These are phyloP conservation scores for Citrus glauca DNA, from an alignment of 345 rosid species.

Conservation along the genomic window DNA sequence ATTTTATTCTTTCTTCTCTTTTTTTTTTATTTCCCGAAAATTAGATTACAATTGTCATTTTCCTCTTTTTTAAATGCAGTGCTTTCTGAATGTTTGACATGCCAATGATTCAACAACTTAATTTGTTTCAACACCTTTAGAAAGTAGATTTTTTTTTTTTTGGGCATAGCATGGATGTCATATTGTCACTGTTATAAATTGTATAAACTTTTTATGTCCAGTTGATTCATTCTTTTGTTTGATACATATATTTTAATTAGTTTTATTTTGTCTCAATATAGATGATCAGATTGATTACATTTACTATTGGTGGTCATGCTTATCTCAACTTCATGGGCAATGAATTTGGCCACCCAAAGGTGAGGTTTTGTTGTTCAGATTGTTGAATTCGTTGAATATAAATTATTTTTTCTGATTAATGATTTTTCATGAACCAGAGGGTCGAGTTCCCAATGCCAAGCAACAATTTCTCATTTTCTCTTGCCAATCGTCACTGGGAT, in stretches of 20 bases:
- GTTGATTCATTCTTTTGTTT: constrained; percentile 1
- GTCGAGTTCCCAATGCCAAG: constrained; percentile 88
- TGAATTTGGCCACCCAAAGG: constrained; percentile 97
- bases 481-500: constrained; percentile 86
- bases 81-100: neutral
- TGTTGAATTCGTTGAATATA: neutral
- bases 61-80: neutral
- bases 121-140: neutral
- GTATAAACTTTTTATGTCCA: neutral
- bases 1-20: constrained; percentile 2
- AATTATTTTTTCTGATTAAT: constrained; percentile 24
- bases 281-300: constrained; percentile 91
- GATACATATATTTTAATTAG: constrained; percentile 4
- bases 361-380: constrained; percentile 22
- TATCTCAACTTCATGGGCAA: constrained; percentile 98
- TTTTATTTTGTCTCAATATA: constrained; percentile 34
- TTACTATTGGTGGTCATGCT: constrained; percentile 74
- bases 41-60: neutral
- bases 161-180: neutral
- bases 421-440: constrained; percentile 46
- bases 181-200: neutral
- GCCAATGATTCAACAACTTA: neutral
- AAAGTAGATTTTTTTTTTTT: neutral
- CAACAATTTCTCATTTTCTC: constrained; percentile 79
- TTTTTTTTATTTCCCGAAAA: neutral